Evolutionary conservation across 2,329 filamentous ascomycete genomes (phyloP), one percentile per base, ranked within the genome.

Genomic region (Xenosphaeropsis pyriputrescens): DNA sequence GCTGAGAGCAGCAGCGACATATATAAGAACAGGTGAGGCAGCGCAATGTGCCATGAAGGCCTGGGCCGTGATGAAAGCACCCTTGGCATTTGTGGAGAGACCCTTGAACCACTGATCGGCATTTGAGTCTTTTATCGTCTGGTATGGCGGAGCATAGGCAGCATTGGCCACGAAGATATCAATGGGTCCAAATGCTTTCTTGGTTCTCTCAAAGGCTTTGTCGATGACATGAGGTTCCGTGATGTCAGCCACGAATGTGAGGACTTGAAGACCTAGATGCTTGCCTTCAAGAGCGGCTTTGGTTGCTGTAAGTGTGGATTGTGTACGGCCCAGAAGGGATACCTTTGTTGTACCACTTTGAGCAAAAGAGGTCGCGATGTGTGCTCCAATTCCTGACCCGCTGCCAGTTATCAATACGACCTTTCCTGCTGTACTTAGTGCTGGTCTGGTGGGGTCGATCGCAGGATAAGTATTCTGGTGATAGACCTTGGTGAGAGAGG

Each of bases 391-490:
- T 2, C 46, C 47, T 2, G 35, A 39, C 13, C 34, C 39, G 7
- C 42, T 42, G 22, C 41, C 44, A 6, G 35, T 45, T 12, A 46
- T 38, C 6, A 43, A 9, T 16, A 46, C 34, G n/a, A 31, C 33
- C 26, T 45, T 43, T 16, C 43, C 41, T 11, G 9, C 15, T 8
- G 39, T 32, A 2, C 40, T 42, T 29, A 43, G 39, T 6, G 19
- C 31, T 4, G 44, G 39, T 8, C 18, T 16, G 12, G 43, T 39
- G 7, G 52, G 55, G 3, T 43, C 50, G 34, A 58, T 55, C 32
- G 45, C 43, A 3, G 50, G 37, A 38, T 57, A 56, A 5, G 51
- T 34, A 19, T 38, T 37, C 17, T 43, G 43, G 45, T 57, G 57
- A 43, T 44, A 53, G 14, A 37, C 40, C 7, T 48, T 37, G 26